Base-by-base conservation (phyloP, 2,329 filamentous ascomycete genomes). In the Ophiosphaerella narmari region DNA sequence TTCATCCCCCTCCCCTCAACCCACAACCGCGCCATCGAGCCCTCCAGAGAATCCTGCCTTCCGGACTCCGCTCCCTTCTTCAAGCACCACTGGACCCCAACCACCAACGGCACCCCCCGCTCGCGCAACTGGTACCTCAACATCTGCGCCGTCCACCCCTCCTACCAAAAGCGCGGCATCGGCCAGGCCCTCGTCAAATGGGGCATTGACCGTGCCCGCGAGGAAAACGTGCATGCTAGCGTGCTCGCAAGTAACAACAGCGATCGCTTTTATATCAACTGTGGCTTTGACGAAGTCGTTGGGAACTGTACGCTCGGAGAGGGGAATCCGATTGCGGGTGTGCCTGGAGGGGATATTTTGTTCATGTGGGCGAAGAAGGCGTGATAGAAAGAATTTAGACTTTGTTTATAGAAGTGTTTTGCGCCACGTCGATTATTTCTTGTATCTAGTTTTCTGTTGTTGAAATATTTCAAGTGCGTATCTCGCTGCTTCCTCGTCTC, bases 101-200 rank as follows among this genome's bases (percentile, higher is more conserved):
- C 32, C 2, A 46, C 26, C 6, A 39, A 46, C 16, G 14, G 42
- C 12, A 51, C 60, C 16, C 29, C 42, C 3, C 62, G 73, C 5
- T 54, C 51, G 0, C 62, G 75, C 14, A 72, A 68, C 16, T 78
- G 72, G 73, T 75, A 72, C 41, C 66, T 80, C 3, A 67, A 74
- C 4, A 45, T 67, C 2, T 55, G 77, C 7, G 68, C 65, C n/a
- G 66, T 77, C 1, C 68, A 74, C 39, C 78, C 77, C 0, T 66
- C 69, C 5, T 70, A 67, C 24, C 75, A 78, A 39, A 66, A 73
- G 4, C 57, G 57, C 34, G 73, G 70, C 2, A 46, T 74, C 9
- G 78, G 76, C 1, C 65, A 63, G 5, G 56, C 55, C 21, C 66
- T 80, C 7, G 75, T 78, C 9, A 46, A 62, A 21, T 78, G 75